Base-by-base conservation (phyloP, 2,329 filamentous ascomycete genomes). In the Colletotrichum trifolii region DNA sequence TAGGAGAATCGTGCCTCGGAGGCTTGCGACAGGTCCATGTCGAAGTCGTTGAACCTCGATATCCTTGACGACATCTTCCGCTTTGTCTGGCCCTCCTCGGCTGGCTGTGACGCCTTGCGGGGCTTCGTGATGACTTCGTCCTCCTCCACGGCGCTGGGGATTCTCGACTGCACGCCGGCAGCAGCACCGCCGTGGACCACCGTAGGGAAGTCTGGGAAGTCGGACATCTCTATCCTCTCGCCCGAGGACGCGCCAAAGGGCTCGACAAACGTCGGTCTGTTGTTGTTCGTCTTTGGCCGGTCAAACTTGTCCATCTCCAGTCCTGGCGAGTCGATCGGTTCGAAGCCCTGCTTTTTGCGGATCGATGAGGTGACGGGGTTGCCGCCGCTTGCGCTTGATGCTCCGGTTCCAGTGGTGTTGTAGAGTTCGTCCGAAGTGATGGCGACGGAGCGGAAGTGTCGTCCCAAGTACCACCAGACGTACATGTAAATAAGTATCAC, bases 401-500 rank as follows among this genome's bases (percentile, higher is more conserved):
- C 25, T 25, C 25, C 25, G 42, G 38, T 40, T 6, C 25, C 53
- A 17, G 39, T 25, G 25, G 25, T 56, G 10, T 54, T 15, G 36
- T 62, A 62, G 4, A 63, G 42, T 2, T 52, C 35, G n/a, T 66
- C 63, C 6, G 63, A 48, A 6, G 63, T 66, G 53, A 40, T 57
- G 42, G 58, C 60, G 54, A 69, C 55, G 7, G 61, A 55, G 5
- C 67, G 66, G 62, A 72, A 73, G 59, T 69, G 68, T 12, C 67
- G 52, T 15, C 66, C 67, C 36, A 79, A 71, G 61, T 76, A 76
- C 47, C 75, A 66, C 69, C 79, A 81, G 17, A 83, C 76, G 58
- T 79, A 81, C 1, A 74, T 70, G 61, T 83, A 83, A 17, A 81
- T 79, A 40, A 64, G 70, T 15, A 82, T 73, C 1, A 78, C 80